Conservation (phyloP, 2,329 filamentous ascomycete genomes). For the Blastomyces gilchristii region DNA sequence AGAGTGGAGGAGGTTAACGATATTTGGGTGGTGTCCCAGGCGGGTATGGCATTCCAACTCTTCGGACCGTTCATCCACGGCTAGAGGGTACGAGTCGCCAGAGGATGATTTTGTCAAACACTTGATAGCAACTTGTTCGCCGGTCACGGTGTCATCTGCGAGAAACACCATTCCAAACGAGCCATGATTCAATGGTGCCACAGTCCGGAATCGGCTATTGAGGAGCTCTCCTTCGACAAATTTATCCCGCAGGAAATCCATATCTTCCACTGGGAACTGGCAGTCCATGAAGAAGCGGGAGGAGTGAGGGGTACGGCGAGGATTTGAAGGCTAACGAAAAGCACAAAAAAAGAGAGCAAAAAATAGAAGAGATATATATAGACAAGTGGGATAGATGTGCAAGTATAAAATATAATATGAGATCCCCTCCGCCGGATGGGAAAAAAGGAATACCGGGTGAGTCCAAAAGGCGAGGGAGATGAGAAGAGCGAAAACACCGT, state of each 20-base stretch:
- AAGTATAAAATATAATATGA: conserved; percentile 15
- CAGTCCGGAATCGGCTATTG: conserved; percentile 78
- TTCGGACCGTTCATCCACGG: conserved; percentile 62
- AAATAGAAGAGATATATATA: conserved; percentile 16
- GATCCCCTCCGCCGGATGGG: conserved; percentile 15
- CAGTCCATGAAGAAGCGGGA: conserved; percentile 2
- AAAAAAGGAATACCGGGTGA: conserved; percentile 7
- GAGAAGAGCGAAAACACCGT: conserved; percentile 22
- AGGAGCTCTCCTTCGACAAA: conserved; percentile 72
- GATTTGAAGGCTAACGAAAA: neutral
- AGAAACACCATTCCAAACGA: conserved; percentile 98
- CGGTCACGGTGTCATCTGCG: conserved; percentile 67
- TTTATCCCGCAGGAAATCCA: conserved; percentile 81
- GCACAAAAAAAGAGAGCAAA: too few relatives aligned
- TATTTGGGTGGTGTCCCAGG: conserved; percentile 72
- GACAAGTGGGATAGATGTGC: conserved; percentile 14
- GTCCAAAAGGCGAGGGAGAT: conserved; percentile 7
- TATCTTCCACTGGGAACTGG: conserved; percentile 24
- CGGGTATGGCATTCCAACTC: conserved; percentile 61
- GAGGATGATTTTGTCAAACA: conserved; percentile 80
- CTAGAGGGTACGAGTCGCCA: conserved; percentile 50
- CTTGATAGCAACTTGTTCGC: conserved; percentile 84
- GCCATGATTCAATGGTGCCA: conserved; percentile 93
- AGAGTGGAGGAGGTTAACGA: conserved; percentile 82
- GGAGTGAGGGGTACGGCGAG: neutral